Evolutionary conservation across 192 early-diverging fungal species (phyloP).

Genomic region (Backusella macrospora): DNA sequence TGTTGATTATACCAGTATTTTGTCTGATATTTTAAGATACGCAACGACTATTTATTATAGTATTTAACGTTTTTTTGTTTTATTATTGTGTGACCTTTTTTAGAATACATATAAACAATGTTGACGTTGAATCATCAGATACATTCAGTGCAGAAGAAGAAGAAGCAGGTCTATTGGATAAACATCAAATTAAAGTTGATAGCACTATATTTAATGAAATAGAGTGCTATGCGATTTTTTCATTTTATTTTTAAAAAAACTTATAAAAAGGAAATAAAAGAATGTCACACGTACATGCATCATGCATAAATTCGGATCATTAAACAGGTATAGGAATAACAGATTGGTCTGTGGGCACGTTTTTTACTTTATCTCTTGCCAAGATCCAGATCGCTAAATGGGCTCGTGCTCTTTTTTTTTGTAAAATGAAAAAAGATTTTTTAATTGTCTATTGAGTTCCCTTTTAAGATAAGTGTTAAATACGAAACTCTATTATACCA

Average conservation of each 20-base stretch:
- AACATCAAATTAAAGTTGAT: background rate
- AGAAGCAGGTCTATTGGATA: constrained; percentile 34
- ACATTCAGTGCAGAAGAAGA: constrained; percentile 43
- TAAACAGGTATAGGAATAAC: constrained; percentile 10
- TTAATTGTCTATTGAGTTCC: background rate
- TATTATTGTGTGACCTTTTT: constrained; percentile 44
- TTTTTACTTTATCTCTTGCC: background rate
- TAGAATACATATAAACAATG: constrained; percentile 31
- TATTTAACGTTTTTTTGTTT: constrained; percentile 23
- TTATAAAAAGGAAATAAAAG: constrained; percentile 4
- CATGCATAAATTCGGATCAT: constrained; percentile 14
- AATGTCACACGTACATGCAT: constrained; percentile 14
- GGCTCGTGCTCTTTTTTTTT: constrained; percentile 5
- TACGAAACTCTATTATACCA: background rate
- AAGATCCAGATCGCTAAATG: background rate
- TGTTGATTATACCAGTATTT: constrained; percentile 46
- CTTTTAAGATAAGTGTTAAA: background rate
- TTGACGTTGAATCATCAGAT: constrained; percentile 39
- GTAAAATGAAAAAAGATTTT: background rate
- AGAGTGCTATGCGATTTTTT: background rate
- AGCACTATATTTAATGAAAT: background rate
- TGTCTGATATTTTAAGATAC: constrained; percentile 49
- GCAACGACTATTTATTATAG: constrained; percentile 49
- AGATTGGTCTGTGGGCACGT: background rate
- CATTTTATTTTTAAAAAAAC: background rate